Evolutionary conservation across 2,329 filamentous ascomycete genomes (phyloP).

Genomic region (Botrytis medusae): DNA sequence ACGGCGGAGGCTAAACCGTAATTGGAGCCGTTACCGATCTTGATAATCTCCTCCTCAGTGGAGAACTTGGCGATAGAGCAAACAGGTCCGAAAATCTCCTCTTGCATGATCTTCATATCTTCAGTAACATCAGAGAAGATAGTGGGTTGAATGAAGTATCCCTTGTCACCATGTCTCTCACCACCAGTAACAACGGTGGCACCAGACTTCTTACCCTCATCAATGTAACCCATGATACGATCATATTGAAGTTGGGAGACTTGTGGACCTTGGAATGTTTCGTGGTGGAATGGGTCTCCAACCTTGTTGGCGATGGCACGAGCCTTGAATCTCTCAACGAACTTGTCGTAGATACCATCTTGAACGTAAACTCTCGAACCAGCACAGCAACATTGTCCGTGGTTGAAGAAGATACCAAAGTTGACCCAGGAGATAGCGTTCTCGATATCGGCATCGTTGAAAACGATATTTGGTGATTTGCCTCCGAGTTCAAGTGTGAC

Average conservation of each 20-base stretch:
- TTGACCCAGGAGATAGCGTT: slow-evolving; percentile 64
- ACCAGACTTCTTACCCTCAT: slow-evolving; percentile 63
- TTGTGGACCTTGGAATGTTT: slow-evolving; percentile 72
- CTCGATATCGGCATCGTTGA: slow-evolving; percentile 60
- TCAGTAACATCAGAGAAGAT: slow-evolving; percentile 70
- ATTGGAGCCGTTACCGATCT: slow-evolving; percentile 60
- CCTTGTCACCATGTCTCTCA: slow-evolving; percentile 63
- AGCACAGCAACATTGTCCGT: slow-evolving; percentile 52
- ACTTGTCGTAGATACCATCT: slow-evolving; percentile 69
- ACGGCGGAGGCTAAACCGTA: slow-evolving; percentile 70
- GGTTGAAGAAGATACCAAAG: slow-evolving; percentile 47
- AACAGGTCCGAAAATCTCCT: slow-evolving; percentile 74
- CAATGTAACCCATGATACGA: slow-evolving; percentile 66
- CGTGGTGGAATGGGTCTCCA: slow-evolving; percentile 63
- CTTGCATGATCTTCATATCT: slow-evolving; percentile 73
- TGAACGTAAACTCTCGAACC: slow-evolving; percentile 70
- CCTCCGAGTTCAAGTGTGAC: slow-evolving; percentile 63
- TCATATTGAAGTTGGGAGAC: slow-evolving; percentile 69
- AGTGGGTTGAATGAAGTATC: slow-evolving; percentile 72
- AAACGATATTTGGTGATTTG: slow-evolving; percentile 63
- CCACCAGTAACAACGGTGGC: slow-evolving; percentile 65
- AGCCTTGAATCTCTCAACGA: slow-evolving; percentile 64
- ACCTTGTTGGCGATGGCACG: slow-evolving; percentile 63
- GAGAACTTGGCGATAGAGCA: slow-evolving; percentile 71
- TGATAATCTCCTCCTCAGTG: slow-evolving; percentile 65